These are phyloP conservation scores for Yamadazyma triangularis DNA, from an alignment of 1,139 yeast genomes.

Conservation along the genomic window DNA sequence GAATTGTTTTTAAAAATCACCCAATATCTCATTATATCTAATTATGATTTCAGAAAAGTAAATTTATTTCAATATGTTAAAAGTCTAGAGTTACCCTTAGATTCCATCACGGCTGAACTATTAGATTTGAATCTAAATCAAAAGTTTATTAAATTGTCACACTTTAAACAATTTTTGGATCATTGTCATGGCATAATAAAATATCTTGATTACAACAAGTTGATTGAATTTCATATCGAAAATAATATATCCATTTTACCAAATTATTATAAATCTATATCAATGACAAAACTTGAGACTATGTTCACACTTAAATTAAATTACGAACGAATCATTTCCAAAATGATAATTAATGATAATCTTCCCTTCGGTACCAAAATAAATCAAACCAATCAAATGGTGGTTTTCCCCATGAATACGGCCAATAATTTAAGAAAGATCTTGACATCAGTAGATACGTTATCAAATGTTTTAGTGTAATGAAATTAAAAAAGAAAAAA, in stretches of 20 bases:
- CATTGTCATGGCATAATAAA: constrained; percentile 9
- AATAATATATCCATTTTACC: constrained; percentile 27
- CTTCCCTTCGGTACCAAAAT: constrained; percentile 27
- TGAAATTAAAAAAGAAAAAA: too few species aligned
- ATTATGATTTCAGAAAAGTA: constrained; percentile 31
- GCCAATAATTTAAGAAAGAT: constrained; percentile 4
- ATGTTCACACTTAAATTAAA: constrained; percentile 11
- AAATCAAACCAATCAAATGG: constrained; percentile 25
- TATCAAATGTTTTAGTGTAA: not conserved
- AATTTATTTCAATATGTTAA: constrained; percentile 24
- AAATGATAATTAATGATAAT: constrained; percentile 33
- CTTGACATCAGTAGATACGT: constrained; percentile 12
- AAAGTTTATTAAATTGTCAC: constrained; percentile 15
- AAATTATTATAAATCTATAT: constrained; percentile 25
- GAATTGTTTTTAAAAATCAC: constrained; percentile 21
- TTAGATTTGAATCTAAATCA: constrained; percentile 8
- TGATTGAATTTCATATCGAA: constrained; percentile 26
- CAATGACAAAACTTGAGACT: constrained; percentile 13
- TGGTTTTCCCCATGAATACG: constrained; percentile 20
- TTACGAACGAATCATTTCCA: constrained; percentile 20
- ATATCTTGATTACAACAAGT: constrained; percentile 10
- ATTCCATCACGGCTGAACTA: constrained; percentile 2
- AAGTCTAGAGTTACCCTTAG: constrained; percentile 3
- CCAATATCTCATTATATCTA: constrained; percentile 26
- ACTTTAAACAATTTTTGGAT: constrained; percentile 15